Evolutionary conservation across 768 basidiomycete genomes (phyloP), one percentile per base, ranked within the genome.

Genomic region (Leccinum uliginosum): DNA sequence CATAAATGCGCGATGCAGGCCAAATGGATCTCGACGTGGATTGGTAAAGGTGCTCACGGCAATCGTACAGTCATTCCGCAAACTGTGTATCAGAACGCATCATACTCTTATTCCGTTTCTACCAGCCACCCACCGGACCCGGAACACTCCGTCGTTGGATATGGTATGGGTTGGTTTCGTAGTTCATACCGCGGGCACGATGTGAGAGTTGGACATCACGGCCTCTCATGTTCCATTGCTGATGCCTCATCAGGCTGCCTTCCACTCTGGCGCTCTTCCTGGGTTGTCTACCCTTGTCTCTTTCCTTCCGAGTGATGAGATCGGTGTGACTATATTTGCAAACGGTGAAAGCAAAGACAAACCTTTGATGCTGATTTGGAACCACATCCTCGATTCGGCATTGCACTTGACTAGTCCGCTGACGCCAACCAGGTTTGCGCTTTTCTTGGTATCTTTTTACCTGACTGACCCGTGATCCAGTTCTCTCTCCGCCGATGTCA

Each of bases 141-240:
- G 1, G 61, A 62, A 12, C n/a, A 59, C 0, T 75, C 77, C 1
- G 59, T 76, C 30, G 14, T 45, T 1, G 74, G 69, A 6, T 81
- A 80, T 59, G 77, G 75, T 4, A 61, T 77, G 62, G 79, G 80
- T 4, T 80, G 78, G 78, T 32, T 19, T 34, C 68, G 75, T 7
- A 50, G 17, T 6, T 72, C 78, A 1, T 77, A 75, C 52, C 67
- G 64, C 1, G 78, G 75, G 0, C 75, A 78, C 50, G 73, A 79
- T 26, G 78, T 79, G 57, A 44, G 67, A 48, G 24, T 27, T 50
- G 23, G 15, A 32, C 29, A 19, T 32, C 34, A 38, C 4, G 10
- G 3, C 53, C 19, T 30, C 6, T 24, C 19, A 17, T 26, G 7
- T 21, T 32, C 23, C 11, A 55, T 50, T 9, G 14, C 45, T 44